A percentile compares a stretch with the other conserved stretches of the same genome.
Conservation (phyloP, 2,329 filamentous ascomycete species). For the Fusarium equiseti region DNA sequence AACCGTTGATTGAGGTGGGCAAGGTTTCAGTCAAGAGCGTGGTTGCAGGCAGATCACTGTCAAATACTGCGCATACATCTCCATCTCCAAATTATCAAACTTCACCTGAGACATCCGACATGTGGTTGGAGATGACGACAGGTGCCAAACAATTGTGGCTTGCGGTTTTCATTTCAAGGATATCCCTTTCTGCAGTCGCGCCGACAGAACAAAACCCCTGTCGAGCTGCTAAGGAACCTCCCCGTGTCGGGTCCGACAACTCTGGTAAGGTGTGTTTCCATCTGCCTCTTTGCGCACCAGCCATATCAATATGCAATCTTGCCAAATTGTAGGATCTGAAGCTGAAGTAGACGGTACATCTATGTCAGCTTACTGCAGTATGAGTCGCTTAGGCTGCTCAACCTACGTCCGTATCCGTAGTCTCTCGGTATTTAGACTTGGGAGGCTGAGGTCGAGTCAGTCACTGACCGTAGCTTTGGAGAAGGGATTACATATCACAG, state of each 20-base stretch:
- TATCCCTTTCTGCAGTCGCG: conserved; percentile 10
- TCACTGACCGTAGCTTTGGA: conserved; percentile 12
- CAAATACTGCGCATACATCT: conserved; percentile 6
- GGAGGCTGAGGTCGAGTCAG: conserved; percentile 37
- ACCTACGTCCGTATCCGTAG: conserved; percentile 1
- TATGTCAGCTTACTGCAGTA: conserved; percentile 8
- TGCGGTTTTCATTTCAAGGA: conserved; percentile 5
- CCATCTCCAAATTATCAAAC: conserved; percentile 16
- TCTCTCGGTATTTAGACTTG: conserved; percentile 20
- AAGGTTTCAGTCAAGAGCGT: conserved; percentile 40
- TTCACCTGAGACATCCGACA: conserved; percentile 40
- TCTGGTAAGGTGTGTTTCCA: conserved; percentile 9
- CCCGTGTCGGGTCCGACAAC: conserved; percentile 8
- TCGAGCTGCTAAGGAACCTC: background rate
- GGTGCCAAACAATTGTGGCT: conserved; percentile 14
- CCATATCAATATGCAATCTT: background rate
- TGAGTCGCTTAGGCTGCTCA: conserved; percentile 10
- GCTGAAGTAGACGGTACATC: background rate
- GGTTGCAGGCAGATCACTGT: conserved; percentile 30
- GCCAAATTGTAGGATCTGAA: background rate
- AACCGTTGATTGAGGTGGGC: conserved; percentile 34
- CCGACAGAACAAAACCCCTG: conserved; percentile 13
- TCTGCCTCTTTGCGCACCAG: background rate
- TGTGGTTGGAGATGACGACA: conserved; percentile 32
- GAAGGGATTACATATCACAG: conserved; percentile 1